A percentile compares a stretch with the other conserved stretches of the same genome.
These are phyloP conservation scores for Xylaria sp. DNA, from an alignment of 2,329 filamentous ascomycete genomes.

Conservation along the genomic window DNA sequence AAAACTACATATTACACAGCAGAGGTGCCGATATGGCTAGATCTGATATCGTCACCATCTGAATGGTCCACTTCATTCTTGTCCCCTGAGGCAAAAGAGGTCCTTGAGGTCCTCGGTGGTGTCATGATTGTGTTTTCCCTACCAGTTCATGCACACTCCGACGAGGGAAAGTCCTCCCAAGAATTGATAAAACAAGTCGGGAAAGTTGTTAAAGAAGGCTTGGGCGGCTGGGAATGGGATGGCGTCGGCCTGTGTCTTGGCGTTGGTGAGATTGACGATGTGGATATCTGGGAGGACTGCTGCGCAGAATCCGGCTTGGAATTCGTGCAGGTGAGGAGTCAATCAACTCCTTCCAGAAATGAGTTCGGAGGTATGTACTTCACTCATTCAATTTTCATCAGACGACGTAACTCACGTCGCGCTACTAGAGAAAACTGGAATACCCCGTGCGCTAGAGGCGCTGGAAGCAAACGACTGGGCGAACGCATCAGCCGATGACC, in stretches of 20 bases:
- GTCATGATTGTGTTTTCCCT: slow-evolving; percentile 66
- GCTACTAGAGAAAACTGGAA: slow-evolving; percentile 67
- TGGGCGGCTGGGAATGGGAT: slow-evolving; percentile 73
- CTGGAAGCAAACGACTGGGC: slow-evolving; percentile 75
- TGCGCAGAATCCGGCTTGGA: slow-evolving; percentile 69
- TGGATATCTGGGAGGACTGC: slow-evolving; percentile 71
- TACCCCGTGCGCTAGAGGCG: slow-evolving; percentile 69
- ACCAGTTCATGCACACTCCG: slow-evolving; percentile 45
- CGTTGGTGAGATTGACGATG: slow-evolving; percentile 58
- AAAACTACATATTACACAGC: slow-evolving; percentile 71
- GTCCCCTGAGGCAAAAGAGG: slow-evolving; percentile 69
- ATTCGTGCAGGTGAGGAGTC: slow-evolving; percentile 66
- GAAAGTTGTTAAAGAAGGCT: slow-evolving; percentile 65
- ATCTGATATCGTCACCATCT: slow-evolving; percentile 62
- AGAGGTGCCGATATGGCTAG: slow-evolving; percentile 74
- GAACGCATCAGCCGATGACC: slow-evolving; percentile 48
- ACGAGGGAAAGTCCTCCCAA: slow-evolving; percentile 48
- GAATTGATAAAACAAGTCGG: slow-evolving; percentile 64
- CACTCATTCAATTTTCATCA: not conserved
- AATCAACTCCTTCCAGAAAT: slow-evolving; percentile 58
- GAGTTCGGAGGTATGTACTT: slow-evolving; percentile 67
- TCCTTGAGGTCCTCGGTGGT: slow-evolving; percentile 69
- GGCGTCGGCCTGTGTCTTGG: slow-evolving; percentile 71
- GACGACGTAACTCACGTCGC: not conserved
- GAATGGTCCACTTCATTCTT: slow-evolving; percentile 71